Percentiles rank a stretch among this genome's conserved stretches.
Conservation (phyloP, 768 basidiomycete species). For the Omphalotus guepiniiformis region DNA sequence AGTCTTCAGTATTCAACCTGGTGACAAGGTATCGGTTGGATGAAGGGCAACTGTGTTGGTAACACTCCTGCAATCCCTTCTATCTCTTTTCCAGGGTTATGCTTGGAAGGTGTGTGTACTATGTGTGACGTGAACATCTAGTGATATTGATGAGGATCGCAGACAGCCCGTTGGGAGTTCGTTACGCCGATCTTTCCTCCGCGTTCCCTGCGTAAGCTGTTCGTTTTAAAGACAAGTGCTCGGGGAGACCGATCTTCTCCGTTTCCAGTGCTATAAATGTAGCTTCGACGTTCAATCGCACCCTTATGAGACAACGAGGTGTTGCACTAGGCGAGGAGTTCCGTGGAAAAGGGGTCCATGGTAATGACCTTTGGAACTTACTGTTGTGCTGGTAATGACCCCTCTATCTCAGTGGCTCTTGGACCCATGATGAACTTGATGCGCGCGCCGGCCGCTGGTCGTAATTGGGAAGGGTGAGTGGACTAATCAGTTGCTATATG, state of each 20-base stretch:
- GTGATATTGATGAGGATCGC: not conserved
- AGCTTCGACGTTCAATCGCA: constrained; percentile 51
- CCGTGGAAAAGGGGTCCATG: constrained; percentile 55
- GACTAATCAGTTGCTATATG: not conserved
- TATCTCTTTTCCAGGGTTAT: constrained; percentile 47
- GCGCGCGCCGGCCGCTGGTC: constrained; percentile 42
- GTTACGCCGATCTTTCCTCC: constrained; percentile 41
- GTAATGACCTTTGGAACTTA: too few relatives aligned
- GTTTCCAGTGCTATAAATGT: constrained; percentile 41
- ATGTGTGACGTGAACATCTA: not conserved
- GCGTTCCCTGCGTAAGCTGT: constrained; percentile 44
- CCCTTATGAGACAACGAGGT: constrained; percentile 53
- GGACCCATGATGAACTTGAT: constrained; percentile 44
- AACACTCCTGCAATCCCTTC: constrained; percentile 44
- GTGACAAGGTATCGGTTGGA: constrained; percentile 36
- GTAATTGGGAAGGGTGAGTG: constrained; percentile 49
- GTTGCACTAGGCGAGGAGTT: constrained; percentile 57
- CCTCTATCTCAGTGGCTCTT: constrained; percentile 26
- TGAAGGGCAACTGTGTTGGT: constrained; percentile 45
- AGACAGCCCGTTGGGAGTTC: constrained; percentile 49
- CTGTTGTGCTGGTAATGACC: not conserved
- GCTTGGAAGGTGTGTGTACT: constrained; percentile 37
- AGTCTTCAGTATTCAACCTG: constrained; percentile 5
- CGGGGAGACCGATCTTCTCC: not conserved
- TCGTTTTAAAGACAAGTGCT: not conserved